These are phyloP conservation scores for Erucastrum elatum DNA, from an alignment of 345 rosid genomes.

Conservation along the genomic window DNA sequence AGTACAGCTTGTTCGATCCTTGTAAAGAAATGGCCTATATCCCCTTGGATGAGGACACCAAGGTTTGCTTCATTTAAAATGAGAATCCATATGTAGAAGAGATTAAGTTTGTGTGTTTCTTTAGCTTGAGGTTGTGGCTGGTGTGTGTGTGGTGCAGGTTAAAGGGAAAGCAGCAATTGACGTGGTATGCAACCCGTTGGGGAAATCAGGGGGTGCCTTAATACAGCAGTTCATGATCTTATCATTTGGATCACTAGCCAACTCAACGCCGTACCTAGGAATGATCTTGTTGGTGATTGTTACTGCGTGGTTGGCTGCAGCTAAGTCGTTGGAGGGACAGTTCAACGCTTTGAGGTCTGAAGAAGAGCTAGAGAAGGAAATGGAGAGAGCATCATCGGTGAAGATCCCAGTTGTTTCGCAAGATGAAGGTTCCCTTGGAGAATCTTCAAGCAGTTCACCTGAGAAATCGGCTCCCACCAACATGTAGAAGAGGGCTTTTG, in stretches of 20 bases:
- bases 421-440: conserved; percentile 40
- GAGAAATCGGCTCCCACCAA: conserved; percentile 34
- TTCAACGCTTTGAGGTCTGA: conserved; percentile 71
- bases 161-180: conserved; percentile 98
- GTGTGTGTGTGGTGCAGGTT: conserved; percentile 49
- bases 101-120: neutral
- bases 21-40: conserved; percentile 99
- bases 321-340: conserved; percentile 78
- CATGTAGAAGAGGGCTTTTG: neutral
- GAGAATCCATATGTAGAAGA: neutral
- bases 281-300: conserved; percentile 71
- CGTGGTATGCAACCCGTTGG: conserved; percentile 92
- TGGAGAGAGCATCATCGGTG: conserved; percentile 72
- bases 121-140: neutral
- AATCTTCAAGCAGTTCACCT: conserved; percentile 20
- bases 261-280: conserved; percentile 92
- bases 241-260: conserved; percentile 87
- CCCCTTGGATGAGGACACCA: conserved; percentile 92
- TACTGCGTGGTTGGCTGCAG: conserved; percentile 78
- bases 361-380: conserved; percentile 92
- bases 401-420: conserved; percentile 68
- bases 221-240: conserved; percentile 98
- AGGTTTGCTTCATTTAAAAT: conserved; percentile 47
- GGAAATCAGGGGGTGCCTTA: conserved; percentile 93
- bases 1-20: conserved; percentile 95